Base-by-base conservation (phyloP, 257 asterid species). In the Apocynum venetum region DNA sequence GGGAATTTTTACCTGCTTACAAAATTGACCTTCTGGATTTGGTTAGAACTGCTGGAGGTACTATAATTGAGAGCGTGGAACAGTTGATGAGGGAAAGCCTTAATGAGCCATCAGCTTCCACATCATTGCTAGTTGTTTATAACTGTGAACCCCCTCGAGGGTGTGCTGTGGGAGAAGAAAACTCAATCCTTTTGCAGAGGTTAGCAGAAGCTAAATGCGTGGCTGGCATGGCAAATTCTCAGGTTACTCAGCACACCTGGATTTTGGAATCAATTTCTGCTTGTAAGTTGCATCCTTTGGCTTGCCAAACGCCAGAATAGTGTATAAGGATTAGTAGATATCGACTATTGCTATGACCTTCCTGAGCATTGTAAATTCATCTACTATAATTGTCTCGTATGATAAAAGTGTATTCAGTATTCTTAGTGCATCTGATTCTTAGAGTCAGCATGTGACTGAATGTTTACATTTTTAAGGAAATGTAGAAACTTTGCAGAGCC, bases 231-330 rank as follows among this genome's bases (percentile, higher is more conserved):
- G 76, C 82, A 0, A 82, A 82, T 17, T 86, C 87, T 71, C 83
- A 31, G 56, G 88, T 81, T 70, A 71, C 87, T 79, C 89, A 89
- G 20, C 98, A 91, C 85, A 91, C 97, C 6, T 96, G 97, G 99
- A 90, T 96, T 80, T 77, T 96, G 88, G 99, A 96, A 80, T 87
- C 96, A 1, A 87, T 96, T 78, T 94, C 97, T 77, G 97, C 90
- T 8, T 85, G 89, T 73, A 79, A 81, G 66, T 65, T 87, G 80
- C 82, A 84, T 79, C 90, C 93, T 56, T 66, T 48, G 79, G 67
- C 74, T 46, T 65, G 13, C 12, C 73, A 57, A 53, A 5, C 13
- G 43, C 10, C 55, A 4, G 77, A 10, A 4, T 13, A 15, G 71
- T 55, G n/a, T 70, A 47, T 4, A 1, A 38, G 31, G 3, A 4